phyloP scores from a whole-genome alignment of 1,139 yeast genomes.

The Keqinozyma sinolaborantium region DNA sequence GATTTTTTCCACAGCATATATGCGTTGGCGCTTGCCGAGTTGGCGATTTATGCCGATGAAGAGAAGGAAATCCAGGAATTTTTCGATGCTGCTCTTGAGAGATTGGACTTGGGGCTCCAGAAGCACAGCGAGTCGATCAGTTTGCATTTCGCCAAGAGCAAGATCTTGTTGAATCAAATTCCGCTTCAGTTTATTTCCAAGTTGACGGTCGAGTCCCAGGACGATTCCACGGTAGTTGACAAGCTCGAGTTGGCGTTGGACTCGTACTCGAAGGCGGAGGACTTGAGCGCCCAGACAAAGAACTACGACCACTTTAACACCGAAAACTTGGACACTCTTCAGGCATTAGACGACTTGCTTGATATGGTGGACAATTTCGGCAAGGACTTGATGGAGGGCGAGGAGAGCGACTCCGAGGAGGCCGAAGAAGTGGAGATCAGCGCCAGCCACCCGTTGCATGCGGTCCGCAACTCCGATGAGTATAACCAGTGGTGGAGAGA shows the following conservation, averaged over 20 bases:
- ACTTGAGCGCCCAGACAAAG: conserved; percentile 21
- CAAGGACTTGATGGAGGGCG: conserved; percentile 40
- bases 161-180: conserved; percentile 53
- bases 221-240: conserved; percentile 20
- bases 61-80: conserved; percentile 47
- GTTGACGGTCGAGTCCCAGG: conserved; percentile 36
- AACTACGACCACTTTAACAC: conserved; percentile 28
- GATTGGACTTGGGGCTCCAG: conserved; percentile 60
- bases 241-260: conserved; percentile 41
- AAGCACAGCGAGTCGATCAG: conserved; percentile 40
- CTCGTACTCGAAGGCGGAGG: conserved; percentile 44
- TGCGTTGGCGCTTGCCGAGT: conserved; percentile 66
- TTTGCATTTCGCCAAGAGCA: conserved; percentile 52
- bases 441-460: conserved; percentile 52
- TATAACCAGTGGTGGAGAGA: conserved; percentile 57
- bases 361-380: conserved; percentile 69
- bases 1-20: conserved; percentile 70
- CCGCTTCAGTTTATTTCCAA: conserved; percentile 55
- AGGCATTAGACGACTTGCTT: conserved; percentile 58
- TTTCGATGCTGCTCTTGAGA: conserved; percentile 68
- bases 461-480: conserved; percentile 31
- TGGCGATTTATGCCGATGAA: conserved; percentile 53
- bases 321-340: conserved; percentile 48
- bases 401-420: conserved; percentile 20
- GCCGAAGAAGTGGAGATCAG: conserved; percentile 32